Percentiles rank a stretch among this genome's conserved stretches.
phyloP scores from a whole-genome alignment of 208 protist species.

The Phytomonas sp. region DNA sequence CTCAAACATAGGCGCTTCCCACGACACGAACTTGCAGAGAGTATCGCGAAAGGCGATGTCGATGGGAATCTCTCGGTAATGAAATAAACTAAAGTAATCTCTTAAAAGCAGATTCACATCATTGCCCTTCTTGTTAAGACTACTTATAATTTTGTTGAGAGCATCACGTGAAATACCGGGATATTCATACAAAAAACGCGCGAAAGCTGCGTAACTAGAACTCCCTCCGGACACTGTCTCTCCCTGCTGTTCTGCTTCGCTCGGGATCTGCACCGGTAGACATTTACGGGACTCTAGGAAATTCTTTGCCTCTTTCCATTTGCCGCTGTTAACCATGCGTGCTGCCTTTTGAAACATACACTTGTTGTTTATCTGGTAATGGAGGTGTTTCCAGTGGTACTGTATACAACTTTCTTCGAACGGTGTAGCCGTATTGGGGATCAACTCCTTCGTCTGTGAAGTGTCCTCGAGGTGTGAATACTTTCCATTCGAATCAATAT shows the following conservation, averaged over 20 bases:
- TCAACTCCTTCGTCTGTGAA: not conserved
- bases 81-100: slow-evolving; percentile 72
- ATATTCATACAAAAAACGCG: slow-evolving; percentile 66
- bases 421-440: not conserved
- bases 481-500: not conserved
- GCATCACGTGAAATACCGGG: slow-evolving; percentile 48
- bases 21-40: slow-evolving; percentile 83
- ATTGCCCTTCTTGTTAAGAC: slow-evolving; percentile 48
- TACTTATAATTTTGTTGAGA: slow-evolving; percentile 68
- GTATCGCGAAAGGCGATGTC: slow-evolving; percentile 82
- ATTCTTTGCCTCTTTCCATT: slow-evolving; percentile 63
- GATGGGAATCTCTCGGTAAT: slow-evolving; percentile 60
- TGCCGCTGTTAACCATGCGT: slow-evolving; percentile 44
- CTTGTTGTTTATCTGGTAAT: slow-evolving; percentile 73
- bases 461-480: not conserved
- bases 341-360: slow-evolving; percentile 50
- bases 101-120: slow-evolving; percentile 29
- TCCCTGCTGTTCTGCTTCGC: slow-evolving; percentile 17
- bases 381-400: slow-evolving; percentile 88
- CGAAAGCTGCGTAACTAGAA: slow-evolving; percentile 42
- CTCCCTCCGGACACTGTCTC: slow-evolving; percentile 8
- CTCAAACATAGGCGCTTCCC: slow-evolving; percentile 84
- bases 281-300: slow-evolving; percentile 46
- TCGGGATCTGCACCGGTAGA: slow-evolving; percentile 19
- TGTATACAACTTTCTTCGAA: slow-evolving; percentile 7